Conservation (phyloP, 2,329 filamentous ascomycete species). For the Chaetomium strumarium region DNA sequence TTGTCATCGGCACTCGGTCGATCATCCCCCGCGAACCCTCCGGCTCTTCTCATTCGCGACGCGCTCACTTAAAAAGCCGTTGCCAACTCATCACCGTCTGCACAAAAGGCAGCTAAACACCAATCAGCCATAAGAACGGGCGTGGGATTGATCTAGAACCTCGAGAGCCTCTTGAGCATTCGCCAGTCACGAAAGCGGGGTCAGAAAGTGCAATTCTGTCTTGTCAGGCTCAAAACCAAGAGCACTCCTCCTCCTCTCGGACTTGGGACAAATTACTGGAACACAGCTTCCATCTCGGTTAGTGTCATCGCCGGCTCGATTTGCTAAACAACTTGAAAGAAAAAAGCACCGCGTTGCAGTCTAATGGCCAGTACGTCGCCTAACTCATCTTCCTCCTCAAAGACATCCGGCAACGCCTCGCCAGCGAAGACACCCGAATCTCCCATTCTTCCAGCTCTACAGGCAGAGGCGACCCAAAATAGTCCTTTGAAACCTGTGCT, state of each 20-base stretch:
- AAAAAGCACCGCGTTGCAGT: background rate
- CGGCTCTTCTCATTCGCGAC: conserved; percentile 14
- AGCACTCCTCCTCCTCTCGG: background rate
- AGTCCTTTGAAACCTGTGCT: conserved; percentile 7
- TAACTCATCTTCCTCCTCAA: conserved; percentile 12
- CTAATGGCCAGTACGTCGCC: conserved; percentile 20
- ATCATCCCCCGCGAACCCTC: conserved; percentile 6
- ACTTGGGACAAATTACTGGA: background rate
- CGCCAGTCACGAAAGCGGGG: conserved; percentile 12
- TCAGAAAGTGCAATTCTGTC: conserved; percentile 6
- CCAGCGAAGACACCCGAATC: conserved; percentile 17
- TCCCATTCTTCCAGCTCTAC: conserved; percentile 15
- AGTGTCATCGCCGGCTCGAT: background rate
- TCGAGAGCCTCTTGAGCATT: conserved; percentile 6
- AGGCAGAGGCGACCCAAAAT: conserved; percentile 7
- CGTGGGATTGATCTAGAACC: conserved; percentile 12
- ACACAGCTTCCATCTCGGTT: background rate
- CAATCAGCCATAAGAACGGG: conserved; percentile 13
- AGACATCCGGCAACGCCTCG: conserved; percentile 10
- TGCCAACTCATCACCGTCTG: conserved; percentile 17
- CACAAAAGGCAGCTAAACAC: conserved; percentile 15
- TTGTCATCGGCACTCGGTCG: conserved; percentile 4
- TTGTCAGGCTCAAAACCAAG: conserved; percentile 1
- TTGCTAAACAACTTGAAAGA: background rate
- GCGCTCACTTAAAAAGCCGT: conserved; percentile 1